Conservation (phyloP, 2,329 filamentous ascomycete species). For the Knufia fluminis region DNA sequence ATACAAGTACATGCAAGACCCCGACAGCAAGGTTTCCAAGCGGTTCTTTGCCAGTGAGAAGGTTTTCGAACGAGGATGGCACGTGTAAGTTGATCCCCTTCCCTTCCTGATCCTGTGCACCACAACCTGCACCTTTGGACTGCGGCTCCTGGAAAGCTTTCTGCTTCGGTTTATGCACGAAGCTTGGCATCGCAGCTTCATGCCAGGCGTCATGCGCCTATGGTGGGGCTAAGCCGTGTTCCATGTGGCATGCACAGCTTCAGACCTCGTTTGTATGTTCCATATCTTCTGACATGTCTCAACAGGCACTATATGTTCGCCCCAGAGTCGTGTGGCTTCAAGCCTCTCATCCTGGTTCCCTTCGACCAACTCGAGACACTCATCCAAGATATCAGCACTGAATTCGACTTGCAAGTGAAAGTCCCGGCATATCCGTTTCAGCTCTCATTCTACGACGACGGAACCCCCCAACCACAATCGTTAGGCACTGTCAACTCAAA, state of each 20-base stretch:
- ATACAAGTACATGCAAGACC: slow-evolving; percentile 33
- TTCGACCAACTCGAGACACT: slow-evolving; percentile 57
- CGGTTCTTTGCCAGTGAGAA: slow-evolving; percentile 34
- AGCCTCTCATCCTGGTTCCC: slow-evolving; percentile 58
- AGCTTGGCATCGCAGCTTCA: no score
- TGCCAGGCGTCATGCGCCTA: no score
- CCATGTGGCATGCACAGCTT: no score
- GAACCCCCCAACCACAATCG: slow-evolving; percentile 57
- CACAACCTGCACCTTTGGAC: no score
- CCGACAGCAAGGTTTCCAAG: slow-evolving; percentile 28
- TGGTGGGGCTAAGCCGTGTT: no score
- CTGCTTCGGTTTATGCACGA: no score
- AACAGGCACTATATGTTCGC: slow-evolving; percentile 59
- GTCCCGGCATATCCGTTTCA: slow-evolving; percentile 56
- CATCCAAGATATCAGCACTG: slow-evolving; percentile 53
- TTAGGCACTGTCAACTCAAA: slow-evolving; percentile 49
- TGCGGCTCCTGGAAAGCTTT: no score
- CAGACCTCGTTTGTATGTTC: neutral
- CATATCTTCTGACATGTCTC: slow-evolving; percentile 1
- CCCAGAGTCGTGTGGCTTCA: slow-evolving; percentile 36
- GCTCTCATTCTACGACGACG: slow-evolving; percentile 51
- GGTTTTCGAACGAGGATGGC: slow-evolving; percentile 55
- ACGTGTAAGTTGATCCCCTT: slow-evolving; percentile 53
- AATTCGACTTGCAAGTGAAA: slow-evolving; percentile 45
- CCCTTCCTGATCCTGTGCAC: no score